Conservation (phyloP, 805 yeast species). For the Maudiozyma saulgeensis region DNA sequence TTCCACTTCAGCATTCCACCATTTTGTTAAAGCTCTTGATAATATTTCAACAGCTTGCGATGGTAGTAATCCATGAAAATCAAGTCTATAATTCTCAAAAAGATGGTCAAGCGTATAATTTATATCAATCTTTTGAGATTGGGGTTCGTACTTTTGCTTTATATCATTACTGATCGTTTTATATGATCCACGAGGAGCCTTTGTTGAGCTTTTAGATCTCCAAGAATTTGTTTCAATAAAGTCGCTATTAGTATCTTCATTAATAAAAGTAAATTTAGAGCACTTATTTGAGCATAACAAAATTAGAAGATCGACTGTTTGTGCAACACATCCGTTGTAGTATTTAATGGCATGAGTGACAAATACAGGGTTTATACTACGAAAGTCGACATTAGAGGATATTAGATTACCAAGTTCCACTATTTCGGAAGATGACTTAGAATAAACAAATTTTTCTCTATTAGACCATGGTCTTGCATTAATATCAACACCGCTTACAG, state of each 20-base stretch:
- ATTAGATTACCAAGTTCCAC: conserved; percentile 29
- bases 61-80: conserved; percentile 48
- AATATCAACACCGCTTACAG: neutral
- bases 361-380: conserved; percentile 32
- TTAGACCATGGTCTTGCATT: neutral
- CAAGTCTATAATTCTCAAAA: conserved; percentile 29
- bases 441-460: conserved; percentile 2
- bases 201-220: neutral
- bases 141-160: no score
- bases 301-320: neutral
- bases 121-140: neutral
- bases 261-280: conserved; percentile 1
- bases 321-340: conserved; percentile 35
- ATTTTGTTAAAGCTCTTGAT: conserved; percentile 31
- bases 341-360: conserved; percentile 32
- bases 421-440: conserved; percentile 16
- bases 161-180: no score
- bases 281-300: conserved; percentile 1
- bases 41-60: conserved; percentile 37
- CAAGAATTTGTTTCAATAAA: neutral
- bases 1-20: conserved; percentile 56
- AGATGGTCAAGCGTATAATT: conserved; percentile 6
- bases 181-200: neutral
- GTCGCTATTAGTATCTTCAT: neutral
- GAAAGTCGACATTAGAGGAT: conserved; percentile 29